Evolutionary conservation across 1,284 basidiomycete species (phyloP), one percentile per base, ranked within the genome.

Genomic region (Chalciporus sp.): DNA sequence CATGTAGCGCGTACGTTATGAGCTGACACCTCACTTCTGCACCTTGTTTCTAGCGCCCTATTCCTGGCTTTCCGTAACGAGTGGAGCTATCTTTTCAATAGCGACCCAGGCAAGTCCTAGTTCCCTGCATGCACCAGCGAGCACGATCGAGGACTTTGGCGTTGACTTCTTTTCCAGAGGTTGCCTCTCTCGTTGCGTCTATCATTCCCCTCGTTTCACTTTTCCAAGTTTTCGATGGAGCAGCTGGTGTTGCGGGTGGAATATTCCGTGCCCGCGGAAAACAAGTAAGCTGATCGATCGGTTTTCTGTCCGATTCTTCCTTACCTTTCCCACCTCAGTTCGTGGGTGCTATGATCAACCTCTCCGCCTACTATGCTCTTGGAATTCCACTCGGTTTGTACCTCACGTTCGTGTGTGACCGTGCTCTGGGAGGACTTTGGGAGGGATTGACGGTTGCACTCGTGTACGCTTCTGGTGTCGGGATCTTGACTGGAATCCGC

Each of bases 71-170:
- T 93, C 77, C 80, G 90, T 4, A 69, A 86, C 42, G 74, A 76
- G 6, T 94, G 92, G 90, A 90, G 82, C 0, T 85, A 88, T 65
- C 67, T 96, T 7, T 96, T 97, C 76, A 96, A 94, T 64, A 76
- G 84, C 53, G 94, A 97, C 70, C 82, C 84, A 2, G 78, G 87
- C 83, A 53, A 11, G 76, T 65, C 52, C 35, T 23, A 19, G 47
- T 10, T 2, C 4, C 5, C 2, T 42, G 7, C 16, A 35, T 51
- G 8, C 23, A n/a, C 40, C 27, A 9, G 11, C 37, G 6, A 6
- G 33, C 29, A 27, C 19, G 12, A 16, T 17, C 12, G 14, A 16
- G 28, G 12, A 23, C 17, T 42, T 37, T n/a, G 47, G 35, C 20
- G 4, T 20, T 69, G 41, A 61, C 27, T 37, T 19, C 3, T 14